phyloP scores from a whole-genome alignment of 2,329 filamentous ascomycete genomes.

The Thermoascus crustaceus region DNA sequence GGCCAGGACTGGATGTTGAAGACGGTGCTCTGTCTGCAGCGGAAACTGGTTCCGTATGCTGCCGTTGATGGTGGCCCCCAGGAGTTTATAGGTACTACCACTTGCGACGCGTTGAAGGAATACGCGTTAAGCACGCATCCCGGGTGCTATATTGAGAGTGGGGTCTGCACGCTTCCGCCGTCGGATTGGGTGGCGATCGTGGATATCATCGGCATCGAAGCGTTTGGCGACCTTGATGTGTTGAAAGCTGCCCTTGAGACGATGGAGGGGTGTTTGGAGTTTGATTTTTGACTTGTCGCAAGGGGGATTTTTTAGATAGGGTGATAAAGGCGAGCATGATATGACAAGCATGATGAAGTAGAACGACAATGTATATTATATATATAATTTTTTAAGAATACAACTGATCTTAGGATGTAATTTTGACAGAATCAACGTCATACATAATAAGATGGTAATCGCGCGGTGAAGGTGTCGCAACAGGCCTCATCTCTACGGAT shows the following conservation, averaged over 20 bases:
- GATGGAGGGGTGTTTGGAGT: conserved; percentile 4
- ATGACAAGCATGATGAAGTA: no score
- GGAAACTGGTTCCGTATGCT: conserved; percentile 14
- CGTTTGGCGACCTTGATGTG: conserved; percentile 4
- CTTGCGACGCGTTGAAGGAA: conserved; percentile 11
- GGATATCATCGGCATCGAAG: conserved; percentile 8
- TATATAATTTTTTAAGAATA: no score
- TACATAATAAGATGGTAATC: no score
- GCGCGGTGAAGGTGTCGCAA: no score
- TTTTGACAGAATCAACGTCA: no score
- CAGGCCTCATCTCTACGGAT: no score
- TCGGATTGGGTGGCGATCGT: conserved; percentile 15
- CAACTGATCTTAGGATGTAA: no score
- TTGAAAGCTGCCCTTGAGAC: conserved; percentile 5
- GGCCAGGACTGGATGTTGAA: conserved; percentile 19
- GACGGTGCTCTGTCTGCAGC: conserved; percentile 22
- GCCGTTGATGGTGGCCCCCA: conserved; percentile 5
- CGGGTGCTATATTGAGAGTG: conserved; percentile 15
- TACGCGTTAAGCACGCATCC: conserved; percentile 17
- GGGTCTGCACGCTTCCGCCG: conserved; percentile 13
- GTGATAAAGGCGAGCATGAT: no score
- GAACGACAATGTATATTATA: no score
- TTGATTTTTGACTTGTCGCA: conserved; percentile 6
- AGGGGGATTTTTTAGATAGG: conserved; percentile 4
- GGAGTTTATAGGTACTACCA: no score